Conservation (phyloP, 345 rosid species). For the Boechera stricta region DNA sequence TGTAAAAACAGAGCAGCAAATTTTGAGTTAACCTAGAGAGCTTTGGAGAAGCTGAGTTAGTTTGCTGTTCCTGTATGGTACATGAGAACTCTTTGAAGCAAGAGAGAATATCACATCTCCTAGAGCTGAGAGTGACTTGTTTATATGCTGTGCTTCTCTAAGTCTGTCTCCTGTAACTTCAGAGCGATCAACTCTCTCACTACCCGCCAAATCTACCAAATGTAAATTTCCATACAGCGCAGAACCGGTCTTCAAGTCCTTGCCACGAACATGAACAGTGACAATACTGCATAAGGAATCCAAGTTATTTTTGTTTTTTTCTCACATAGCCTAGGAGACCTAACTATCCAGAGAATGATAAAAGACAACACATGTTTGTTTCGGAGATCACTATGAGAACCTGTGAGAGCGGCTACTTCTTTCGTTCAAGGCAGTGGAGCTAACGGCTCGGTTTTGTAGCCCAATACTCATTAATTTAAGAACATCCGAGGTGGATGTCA, state of each 20-base stretch:
- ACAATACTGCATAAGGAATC: slow-evolving; percentile 61
- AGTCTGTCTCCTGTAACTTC: slow-evolving; percentile 96
- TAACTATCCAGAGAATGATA: background rate
- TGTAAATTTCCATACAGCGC: slow-evolving; percentile 75
- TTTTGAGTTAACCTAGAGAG: slow-evolving; percentile 63
- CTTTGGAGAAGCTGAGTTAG: slow-evolving; percentile 94
- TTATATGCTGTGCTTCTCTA: slow-evolving; percentile 88
- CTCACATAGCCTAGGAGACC: background rate
- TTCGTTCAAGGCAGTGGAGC: slow-evolving; percentile 81
- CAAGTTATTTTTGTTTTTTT: slow-evolving; percentile 14
- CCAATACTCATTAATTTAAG: slow-evolving; percentile 77
- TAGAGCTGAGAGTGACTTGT: slow-evolving; percentile 89
- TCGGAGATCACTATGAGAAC: slow-evolving; percentile 46
- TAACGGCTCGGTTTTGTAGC: slow-evolving; percentile 70
- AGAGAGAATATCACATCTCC: slow-evolving; percentile 95
- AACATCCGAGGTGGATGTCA: slow-evolving; percentile 77
- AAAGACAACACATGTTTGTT: slow-evolving; percentile 21
- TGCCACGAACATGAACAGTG: slow-evolving; percentile 81
- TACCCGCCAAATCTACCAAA: slow-evolving; percentile 95
- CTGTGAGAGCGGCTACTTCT: slow-evolving; percentile 95
- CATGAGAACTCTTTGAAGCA: slow-evolving; percentile 84
- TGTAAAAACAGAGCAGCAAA: background rate
- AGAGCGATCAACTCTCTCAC: slow-evolving; percentile 92
- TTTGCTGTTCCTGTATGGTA: slow-evolving; percentile 97
- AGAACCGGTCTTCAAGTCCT: slow-evolving; percentile 66